Base-by-base conservation (phyloP, 148 eudicot genomes). In the Silene uniflora region DNA sequence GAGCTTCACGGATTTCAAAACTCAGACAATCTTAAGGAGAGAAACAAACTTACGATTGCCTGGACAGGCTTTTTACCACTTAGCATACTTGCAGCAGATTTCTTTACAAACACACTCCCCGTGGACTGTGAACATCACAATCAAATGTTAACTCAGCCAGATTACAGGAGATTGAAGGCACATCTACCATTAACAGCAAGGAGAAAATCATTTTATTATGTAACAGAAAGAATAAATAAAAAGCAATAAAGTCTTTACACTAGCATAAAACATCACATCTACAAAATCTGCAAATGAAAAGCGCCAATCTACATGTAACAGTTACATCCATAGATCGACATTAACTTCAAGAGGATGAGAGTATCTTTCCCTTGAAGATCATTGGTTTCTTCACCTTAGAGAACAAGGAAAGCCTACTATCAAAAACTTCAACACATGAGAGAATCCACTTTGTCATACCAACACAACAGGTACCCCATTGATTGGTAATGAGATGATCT, bases 31-130 rank as follows among this genome's bases (percentile, higher is more conserved):
- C 63, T 80, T 9, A 71, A n/a, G 56, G 67, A 75, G 47, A 64
- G 44, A 35, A 54, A 49, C 7, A 81, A 52, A 86, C 90, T 87
- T 80, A 89, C 93, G 75, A 83, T 87, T 75, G 95, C 86, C 78
- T 79, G 89, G 79, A 85, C 83, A 81, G 93, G 91, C 79, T 85
- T 96, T 86, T 91, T 92, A 62, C 99, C 97, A 81, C 97, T 96
- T 42, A 96, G 88, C 99, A 96, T 91, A 85, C 98, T 96, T 71
- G 97, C 97, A 23, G 99, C 99, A 47, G 99, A 96, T 83, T 83
- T 88, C 69, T 75, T 87, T 29, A 88, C 88, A 78, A 83, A 82
- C 69, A 87, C 73, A 70, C 81, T 88, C n/a, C 88, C 92, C 42
- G 94, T 82, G 73, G 87, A 80, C 97, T 92, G 87, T 65, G 75